Base-by-base conservation (phyloP, 192 early-diverging fungal genomes). In the Phlyctochytrium arcticum region DNA sequence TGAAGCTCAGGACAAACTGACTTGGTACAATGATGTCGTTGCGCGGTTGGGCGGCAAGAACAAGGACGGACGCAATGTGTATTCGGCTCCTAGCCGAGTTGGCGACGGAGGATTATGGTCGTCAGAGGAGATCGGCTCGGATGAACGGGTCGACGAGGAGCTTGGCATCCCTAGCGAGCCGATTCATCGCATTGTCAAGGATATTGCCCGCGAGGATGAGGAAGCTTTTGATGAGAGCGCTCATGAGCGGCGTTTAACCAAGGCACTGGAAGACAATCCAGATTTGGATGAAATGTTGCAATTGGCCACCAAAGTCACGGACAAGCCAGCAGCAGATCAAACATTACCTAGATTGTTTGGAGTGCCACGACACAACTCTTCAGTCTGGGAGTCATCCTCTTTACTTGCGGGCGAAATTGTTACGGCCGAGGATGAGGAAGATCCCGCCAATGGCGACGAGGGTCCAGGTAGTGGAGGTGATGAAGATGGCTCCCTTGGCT, bases 11-110 rank as follows among this genome's bases (percentile, higher is more conserved):
- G 80, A 82, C 60, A 60, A 65, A 15, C 46, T 82, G 1, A 69
- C 72, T 8, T 82, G 80, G 80, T 76, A 82, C 48, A 65, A 79
- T 36, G 75, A 79, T 39, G 75, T 74, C 30, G 59, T 82, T 4
- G 48, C 67, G 24, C 54, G 21, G n/a, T 42, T 65, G 10, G 54
- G 71, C 29, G 54, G 57, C n/a, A 68, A 67, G 36, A 31, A 49
- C 3, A 48, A 44, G 17, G 59, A 57, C 47, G 31, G 39, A n/a
- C 36, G 44, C 17, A 35, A 9, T 17, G 65, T 54, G 34, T 68
- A 60, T 31, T 15, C 61, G 6, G 54, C 62, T 9, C 62, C 62
- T 32, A 64, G 51, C 36, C 48, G 62, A 21, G 34, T 32, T 36
- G 62, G 49, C 6, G 62, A 64, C 31, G 48, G 33, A 23, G 33